These are phyloP conservation scores for Xylariaceae sp. DNA, from an alignment of 2,329 filamentous ascomycete species.

Conservation along the genomic window DNA sequence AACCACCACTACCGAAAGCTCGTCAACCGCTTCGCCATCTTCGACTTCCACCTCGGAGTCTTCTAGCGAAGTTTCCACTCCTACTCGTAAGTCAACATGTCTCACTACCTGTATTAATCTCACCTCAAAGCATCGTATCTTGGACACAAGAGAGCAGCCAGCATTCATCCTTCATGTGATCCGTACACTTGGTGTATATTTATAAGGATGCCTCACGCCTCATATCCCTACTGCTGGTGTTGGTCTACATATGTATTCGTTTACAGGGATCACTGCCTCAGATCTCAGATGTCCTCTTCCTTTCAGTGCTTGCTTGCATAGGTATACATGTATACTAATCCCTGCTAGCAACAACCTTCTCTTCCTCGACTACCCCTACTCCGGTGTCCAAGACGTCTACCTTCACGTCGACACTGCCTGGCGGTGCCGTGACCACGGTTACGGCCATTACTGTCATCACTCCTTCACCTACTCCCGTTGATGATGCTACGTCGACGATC, in stretches of 20 bases:
- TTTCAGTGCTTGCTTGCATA: not conserved
- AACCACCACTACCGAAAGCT: not conserved
- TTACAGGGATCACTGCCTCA: too few species aligned
- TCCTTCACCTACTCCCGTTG: slow-evolving; percentile 13
- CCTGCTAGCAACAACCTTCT: slow-evolving; percentile 17
- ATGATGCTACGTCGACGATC: slow-evolving; percentile 19
- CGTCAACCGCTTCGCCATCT: slow-evolving; percentile 5
- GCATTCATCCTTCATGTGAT: not conserved
- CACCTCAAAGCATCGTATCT: not conserved
- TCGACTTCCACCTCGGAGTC: slow-evolving; percentile 3
- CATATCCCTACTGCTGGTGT: too few species aligned
- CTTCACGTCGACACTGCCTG: slow-evolving; percentile 28
- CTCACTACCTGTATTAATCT: too few species aligned
- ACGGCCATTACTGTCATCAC: slow-evolving; percentile 29
- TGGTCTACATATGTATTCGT: too few species aligned
- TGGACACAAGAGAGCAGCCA: not conserved
- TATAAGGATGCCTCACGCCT: not conserved
- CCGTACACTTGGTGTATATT: not conserved
- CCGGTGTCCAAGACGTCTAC: slow-evolving; percentile 26
- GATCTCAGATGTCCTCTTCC: not conserved
- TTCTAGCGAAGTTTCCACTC: not conserved
- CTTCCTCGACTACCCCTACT: slow-evolving; percentile 20
- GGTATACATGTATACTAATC: slow-evolving; percentile 8
- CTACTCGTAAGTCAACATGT: slow-evolving; percentile 6
- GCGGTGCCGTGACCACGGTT: slow-evolving; percentile 30